These are phyloP conservation scores for Inonotus hispidus DNA, from an alignment of 1,284 basidiomycete genomes.

Conservation along the genomic window DNA sequence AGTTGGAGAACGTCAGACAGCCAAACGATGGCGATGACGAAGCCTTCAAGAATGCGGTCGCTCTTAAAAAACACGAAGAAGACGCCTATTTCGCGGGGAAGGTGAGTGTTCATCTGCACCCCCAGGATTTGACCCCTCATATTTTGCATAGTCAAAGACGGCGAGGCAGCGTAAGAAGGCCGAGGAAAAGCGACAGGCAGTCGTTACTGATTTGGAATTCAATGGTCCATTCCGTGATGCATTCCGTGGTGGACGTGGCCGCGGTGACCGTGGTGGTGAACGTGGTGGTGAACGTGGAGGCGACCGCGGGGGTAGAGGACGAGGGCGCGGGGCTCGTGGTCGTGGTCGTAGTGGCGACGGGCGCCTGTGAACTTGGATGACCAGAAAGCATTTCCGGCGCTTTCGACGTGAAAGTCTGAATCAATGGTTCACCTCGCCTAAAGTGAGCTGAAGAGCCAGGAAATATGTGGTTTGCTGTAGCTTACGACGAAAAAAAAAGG, in stretches of 20 bases:
- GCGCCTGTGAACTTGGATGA: constrained; percentile 63
- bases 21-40: constrained; percentile 63
- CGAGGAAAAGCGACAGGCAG: constrained; percentile 68
- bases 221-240: constrained; percentile 51
- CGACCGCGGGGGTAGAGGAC: constrained; percentile 31
- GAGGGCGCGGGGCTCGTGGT: constrained; percentile 26
- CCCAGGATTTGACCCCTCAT: background rate
- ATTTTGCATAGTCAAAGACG: constrained; percentile 44
- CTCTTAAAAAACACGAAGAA: constrained; percentile 54
- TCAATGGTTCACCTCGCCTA: background rate
- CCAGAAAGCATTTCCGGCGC: constrained; percentile 78
- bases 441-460: background rate
- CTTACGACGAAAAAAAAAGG: constrained; percentile 4
- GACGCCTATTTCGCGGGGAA: constrained; percentile 71
- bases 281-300: constrained; percentile 41
- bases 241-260: constrained; percentile 29
- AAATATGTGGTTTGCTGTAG: constrained; percentile 1
- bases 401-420: constrained; percentile 26
- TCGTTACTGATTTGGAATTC: constrained; percentile 58
- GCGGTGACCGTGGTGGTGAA: constrained; percentile 35
- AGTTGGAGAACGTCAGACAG: constrained; percentile 61
- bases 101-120: constrained; percentile 35
- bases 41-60: constrained; percentile 59
- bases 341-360: constrained; percentile 22
- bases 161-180: constrained; percentile 56